phyloP scores from a whole-genome alignment of 495 filamentous ascomycete genomes.

The Aspergillus sclerotioniger region DNA sequence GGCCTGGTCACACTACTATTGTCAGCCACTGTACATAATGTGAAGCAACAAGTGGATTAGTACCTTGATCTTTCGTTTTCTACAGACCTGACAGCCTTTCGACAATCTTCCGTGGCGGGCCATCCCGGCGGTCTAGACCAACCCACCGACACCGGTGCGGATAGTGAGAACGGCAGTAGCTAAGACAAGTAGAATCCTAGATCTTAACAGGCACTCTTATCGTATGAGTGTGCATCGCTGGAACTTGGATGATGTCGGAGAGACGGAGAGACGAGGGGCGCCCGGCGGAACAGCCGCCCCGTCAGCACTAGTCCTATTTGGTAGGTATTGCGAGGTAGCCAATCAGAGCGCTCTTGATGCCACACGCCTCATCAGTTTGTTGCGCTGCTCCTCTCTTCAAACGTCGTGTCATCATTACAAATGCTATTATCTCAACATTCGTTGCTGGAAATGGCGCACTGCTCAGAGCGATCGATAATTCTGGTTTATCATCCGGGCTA shows the following conservation, averaged over 20 bases:
- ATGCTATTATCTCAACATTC: too few relatives aligned
- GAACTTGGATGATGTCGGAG: neutral
- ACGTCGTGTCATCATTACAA: too few relatives aligned
- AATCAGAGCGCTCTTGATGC: neutral
- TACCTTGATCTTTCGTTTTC: slow-evolving; percentile 14
- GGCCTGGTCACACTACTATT: slow-evolving; percentile 1
- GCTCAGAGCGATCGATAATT: too few relatives aligned
- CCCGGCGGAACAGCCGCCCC: neutral
- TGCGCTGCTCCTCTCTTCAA: too few relatives aligned
- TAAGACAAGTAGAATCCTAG: too few relatives aligned
- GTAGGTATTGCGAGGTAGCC: slow-evolving; percentile 11
- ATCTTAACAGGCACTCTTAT: too few relatives aligned
- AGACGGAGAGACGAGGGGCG: neutral
- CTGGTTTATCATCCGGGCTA: too few relatives aligned
- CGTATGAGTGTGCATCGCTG: too few relatives aligned
- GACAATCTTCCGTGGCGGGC: slow-evolving; percentile 11
- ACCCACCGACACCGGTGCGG: too few relatives aligned
- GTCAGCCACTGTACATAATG: neutral
- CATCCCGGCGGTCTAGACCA: neutral
- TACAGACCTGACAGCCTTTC: slow-evolving; percentile 9
- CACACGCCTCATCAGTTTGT: neutral
- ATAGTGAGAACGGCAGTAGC: too few relatives aligned
- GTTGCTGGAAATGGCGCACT: too few relatives aligned
- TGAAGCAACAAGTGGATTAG: neutral
- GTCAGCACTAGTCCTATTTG: slow-evolving; percentile 10